Conservation (phyloP, 768 basidiomycete genomes). For the Rhizopogon sp. region DNA sequence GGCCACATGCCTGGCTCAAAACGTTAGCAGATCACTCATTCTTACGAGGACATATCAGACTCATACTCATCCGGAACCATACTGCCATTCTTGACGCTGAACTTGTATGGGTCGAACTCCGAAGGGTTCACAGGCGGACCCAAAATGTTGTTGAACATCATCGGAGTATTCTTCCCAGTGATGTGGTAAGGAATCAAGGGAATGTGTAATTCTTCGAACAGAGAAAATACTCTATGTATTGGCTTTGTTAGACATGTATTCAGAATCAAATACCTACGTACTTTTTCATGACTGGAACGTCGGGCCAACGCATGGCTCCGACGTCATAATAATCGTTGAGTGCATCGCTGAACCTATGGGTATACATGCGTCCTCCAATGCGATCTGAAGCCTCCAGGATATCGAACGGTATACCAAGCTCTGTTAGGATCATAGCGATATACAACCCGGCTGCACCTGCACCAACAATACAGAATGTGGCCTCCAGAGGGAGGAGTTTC, state of each 20-base stretch:
- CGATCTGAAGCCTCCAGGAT: conserved; percentile 12
- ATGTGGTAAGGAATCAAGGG: not conserved
- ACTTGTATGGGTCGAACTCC: not conserved
- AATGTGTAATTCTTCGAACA: not conserved
- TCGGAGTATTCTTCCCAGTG: not conserved
- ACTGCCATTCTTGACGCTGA: not conserved
- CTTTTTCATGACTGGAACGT: not conserved
- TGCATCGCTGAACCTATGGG: not conserved
- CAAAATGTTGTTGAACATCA: not conserved
- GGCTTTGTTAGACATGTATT: not conserved
- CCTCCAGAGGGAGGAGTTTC: not conserved
- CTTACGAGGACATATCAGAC: not conserved
- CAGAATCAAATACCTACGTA: not conserved
- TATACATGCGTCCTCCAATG: conserved; percentile 16
- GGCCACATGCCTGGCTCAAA: not conserved
- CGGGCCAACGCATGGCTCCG: not conserved
- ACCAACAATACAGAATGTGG: conserved; percentile 10
- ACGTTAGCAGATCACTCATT: not conserved
- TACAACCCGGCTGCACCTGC: conserved; percentile 13
- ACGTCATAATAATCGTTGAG: not conserved
- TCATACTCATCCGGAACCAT: not conserved
- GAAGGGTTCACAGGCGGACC: not conserved
- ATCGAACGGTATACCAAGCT: conserved; percentile 14
- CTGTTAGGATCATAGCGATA: conserved; percentile 17
- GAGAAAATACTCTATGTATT: not conserved